Evolutionary conservation across 2,329 filamentous ascomycete species (phyloP).

Genomic region (Phialophora macrospora): DNA sequence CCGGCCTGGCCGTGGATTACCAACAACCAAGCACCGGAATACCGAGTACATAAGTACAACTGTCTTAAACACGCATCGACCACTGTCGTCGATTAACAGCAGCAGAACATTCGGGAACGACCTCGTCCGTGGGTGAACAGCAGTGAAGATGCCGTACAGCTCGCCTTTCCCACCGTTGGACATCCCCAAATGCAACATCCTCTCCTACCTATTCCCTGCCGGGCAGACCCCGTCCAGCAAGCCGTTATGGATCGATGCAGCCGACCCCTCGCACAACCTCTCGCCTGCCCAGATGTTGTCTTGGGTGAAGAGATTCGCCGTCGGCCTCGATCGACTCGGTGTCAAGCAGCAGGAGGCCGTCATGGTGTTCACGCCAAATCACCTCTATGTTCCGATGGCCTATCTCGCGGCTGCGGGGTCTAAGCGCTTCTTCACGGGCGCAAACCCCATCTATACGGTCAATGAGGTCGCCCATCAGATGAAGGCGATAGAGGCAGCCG

Average conservation of each 20-base stretch:
- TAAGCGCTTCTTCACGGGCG: slow-evolving; percentile 60
- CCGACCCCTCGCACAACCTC: slow-evolving; percentile 65
- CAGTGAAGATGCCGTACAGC: slow-evolving; percentile 34
- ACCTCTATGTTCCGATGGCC: slow-evolving; percentile 66
- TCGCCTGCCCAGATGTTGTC: slow-evolving; percentile 65
- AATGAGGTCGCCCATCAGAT: slow-evolving; percentile 60
- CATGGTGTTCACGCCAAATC: slow-evolving; percentile 71
- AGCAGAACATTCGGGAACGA: neutral
- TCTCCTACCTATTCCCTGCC: slow-evolving; percentile 54
- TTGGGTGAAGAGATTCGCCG: slow-evolving; percentile 70
- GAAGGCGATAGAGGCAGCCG: slow-evolving; percentile 56
- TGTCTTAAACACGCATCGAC: neutral
- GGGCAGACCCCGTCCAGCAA: slow-evolving; percentile 45
- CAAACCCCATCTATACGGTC: slow-evolving; percentile 59
- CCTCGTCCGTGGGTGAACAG: neutral
- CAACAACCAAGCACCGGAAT: neutral
- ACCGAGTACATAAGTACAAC: too few species aligned
- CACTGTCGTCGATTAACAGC: too few species aligned
- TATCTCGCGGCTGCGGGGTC: slow-evolving; percentile 50
- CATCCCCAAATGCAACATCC: slow-evolving; percentile 52
- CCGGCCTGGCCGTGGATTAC: neutral
- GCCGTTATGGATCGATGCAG: slow-evolving; percentile 62
- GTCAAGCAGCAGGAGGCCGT: slow-evolving; percentile 68
- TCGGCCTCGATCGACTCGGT: slow-evolving; percentile 65
- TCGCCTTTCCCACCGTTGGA: slow-evolving; percentile 39